Conservation (phyloP, 1,139 yeast genomes). For the Suhomyces taliae region DNA sequence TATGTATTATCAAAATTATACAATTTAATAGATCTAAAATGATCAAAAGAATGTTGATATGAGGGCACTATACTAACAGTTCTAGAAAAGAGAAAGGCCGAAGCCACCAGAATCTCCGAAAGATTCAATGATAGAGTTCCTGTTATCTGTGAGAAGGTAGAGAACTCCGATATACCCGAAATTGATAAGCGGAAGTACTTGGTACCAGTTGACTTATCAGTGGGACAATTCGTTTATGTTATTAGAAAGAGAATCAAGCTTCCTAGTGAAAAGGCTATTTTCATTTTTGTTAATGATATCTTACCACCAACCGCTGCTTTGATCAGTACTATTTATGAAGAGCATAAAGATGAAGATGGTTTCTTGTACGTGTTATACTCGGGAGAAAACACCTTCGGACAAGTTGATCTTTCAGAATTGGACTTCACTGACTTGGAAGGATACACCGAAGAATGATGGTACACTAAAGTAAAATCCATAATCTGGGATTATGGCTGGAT, state of each 20-base stretch:
- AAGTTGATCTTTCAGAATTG: conserved; percentile 33
- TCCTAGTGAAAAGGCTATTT: conserved; percentile 97
- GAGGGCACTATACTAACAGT: conserved; percentile 20
- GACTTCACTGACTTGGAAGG: conserved; percentile 26
- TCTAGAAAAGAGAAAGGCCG: conserved; percentile 89
- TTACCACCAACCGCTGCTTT: conserved; percentile 97
- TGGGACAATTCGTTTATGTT: conserved; percentile 96
- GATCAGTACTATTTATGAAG: conserved; percentile 92
- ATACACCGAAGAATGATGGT: conserved; percentile 8
- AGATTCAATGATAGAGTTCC: conserved; percentile 93
- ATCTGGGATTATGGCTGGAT: neutral
- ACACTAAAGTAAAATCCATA: neutral
- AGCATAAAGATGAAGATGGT: conserved; percentile 97
- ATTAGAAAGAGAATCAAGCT: conserved; percentile 93
- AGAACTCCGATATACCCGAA: conserved; percentile 93
- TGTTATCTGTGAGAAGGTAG: conserved; percentile 96
- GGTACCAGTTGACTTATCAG: conserved; percentile 94
- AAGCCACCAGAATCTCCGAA: conserved; percentile 86
- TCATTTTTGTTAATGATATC: conserved; percentile 93
- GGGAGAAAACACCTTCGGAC: conserved; percentile 83
- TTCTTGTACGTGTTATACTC: conserved; percentile 90
- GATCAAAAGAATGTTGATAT: too few species aligned
- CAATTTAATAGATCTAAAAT: too few species aligned
- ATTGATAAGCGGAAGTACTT: conserved; percentile 95
- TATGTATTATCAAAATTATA: conserved; percentile 33